Base-by-base conservation (phyloP, 345 rosid species). In the Kandelia obovata region DNA sequence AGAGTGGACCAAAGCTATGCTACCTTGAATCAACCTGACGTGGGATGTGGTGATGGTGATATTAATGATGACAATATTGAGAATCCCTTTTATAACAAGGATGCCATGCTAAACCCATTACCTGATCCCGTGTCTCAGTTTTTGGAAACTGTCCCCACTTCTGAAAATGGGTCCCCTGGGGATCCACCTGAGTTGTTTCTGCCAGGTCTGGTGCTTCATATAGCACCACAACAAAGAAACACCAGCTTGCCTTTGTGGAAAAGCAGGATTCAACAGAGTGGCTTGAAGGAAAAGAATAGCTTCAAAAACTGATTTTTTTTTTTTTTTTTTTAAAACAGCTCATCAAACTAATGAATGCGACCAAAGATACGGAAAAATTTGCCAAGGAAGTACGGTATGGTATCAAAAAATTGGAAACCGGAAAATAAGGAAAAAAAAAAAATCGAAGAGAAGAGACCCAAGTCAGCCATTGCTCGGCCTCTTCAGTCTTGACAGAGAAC, bases 141-240 rank as follows among this genome's bases (percentile, higher is more conserved):
- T 65, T 78, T 91, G 83, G 86, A 83, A 75, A 82, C 84, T 39
- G 82, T 85, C 23, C 85, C 95, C 17, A 75, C 53, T 35, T 49
- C 80, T 52, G 75, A 72, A 58, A 74, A 67, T 51, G n/a, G 57
- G 55, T 77, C 84, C 2, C 73, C 61, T 17, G 70, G 66, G 43
- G 83, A 82, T 66, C 79, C 87, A 9, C 77, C 81, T 0, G 96
- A 94, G 83, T 65, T 94, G 88, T 91, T 84, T 78, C 75, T 94
- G 55, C 89, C 97, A 0, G 96, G 97, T 66, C 83, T 80, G 59
- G 76, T 89, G 69, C 80, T 94, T 75, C 98, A 94, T 79, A 69
- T 94, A 53, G 85, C 89, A 46, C 89, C 90, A 6, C 70, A 77
- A 30, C 76, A 61, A 72, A 75, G 71, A 73, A 69, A 71, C 60